phyloP scores from a whole-genome alignment of 129 eudicot species.

The Tagetes patula region DNA sequence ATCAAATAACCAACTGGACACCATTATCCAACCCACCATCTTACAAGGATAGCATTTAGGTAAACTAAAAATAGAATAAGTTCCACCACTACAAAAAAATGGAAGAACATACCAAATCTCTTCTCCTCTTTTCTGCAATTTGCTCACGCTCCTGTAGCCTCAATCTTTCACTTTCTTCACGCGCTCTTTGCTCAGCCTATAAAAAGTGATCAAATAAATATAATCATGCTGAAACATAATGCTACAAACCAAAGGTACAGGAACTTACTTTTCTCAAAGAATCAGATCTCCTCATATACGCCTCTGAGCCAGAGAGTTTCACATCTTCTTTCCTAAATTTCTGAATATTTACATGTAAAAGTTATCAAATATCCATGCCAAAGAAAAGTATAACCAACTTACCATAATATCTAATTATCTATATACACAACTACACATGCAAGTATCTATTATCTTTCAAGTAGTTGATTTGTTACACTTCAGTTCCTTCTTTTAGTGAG shows the following conservation, averaged over 20 bases:
- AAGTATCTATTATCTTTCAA: neutral
- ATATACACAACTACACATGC: neutral
- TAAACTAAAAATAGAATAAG: neutral
- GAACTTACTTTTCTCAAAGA: slow-evolving; percentile 75
- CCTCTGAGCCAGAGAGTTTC: slow-evolving; percentile 86
- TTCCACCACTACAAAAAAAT: neutral
- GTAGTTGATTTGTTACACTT: neutral
- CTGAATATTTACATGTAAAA: slow-evolving; percentile 45
- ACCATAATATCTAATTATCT: neutral
- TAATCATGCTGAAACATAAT: neutral
- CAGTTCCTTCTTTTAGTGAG: neutral
- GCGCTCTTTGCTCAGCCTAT: slow-evolving; percentile 94
- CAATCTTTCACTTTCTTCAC: slow-evolving; percentile 93
- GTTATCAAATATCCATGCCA: slow-evolving; percentile 2
- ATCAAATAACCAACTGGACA: neutral
- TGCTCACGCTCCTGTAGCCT: slow-evolving; percentile 91
- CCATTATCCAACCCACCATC: neutral
- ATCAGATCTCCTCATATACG: slow-evolving; percentile 89
- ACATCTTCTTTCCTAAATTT: slow-evolving; percentile 90
- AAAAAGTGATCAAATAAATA: slow-evolving; percentile 11
- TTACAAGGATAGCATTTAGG: neutral
- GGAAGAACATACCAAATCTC: slow-evolving; percentile 72
- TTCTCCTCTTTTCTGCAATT: slow-evolving; percentile 84
- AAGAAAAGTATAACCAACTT: slow-evolving; percentile 10
- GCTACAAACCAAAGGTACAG: slow-evolving; percentile 10